Evolutionary conservation across 2,329 filamentous ascomycete species (phyloP), one percentile per base, ranked within the genome.

Genomic region (Exophiala aquamarina): DNA sequence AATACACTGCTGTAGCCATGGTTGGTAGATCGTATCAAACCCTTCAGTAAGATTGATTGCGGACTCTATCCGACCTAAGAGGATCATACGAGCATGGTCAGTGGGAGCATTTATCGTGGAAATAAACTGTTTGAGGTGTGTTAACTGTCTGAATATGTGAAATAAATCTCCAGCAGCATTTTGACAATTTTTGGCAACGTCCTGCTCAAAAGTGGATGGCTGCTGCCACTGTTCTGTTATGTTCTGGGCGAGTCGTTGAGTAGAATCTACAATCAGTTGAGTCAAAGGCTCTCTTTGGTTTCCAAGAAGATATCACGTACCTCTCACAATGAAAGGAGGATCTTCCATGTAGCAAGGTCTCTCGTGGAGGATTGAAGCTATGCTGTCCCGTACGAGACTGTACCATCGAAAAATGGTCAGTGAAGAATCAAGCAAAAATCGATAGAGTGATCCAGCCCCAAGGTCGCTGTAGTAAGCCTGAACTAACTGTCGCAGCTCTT

Each of bases 131-230:
- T 41, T 26, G 7, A 51, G 44, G 17, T 37, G 28, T 32, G 37
- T 41, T 2, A 44, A 18, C 15, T 41, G 38, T 18, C 49, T 40
- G 11, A 44, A 51, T n/a, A 47, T 18, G 32, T 46, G 49, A 14
- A 51, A 51, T 23, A 51, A 44, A 28, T 51, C 49, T 10, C 49
- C 49, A 15, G 49, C 40, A 3, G 49, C 49, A 29, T 44, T 44
- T 9, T 47, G 44, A 19, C 44, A 51, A 29, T 33, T 29, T 21
- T 21, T 19, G 13, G 49, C 34, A 5, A 51, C 49, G 17, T 44
- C 39, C 8, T 19, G 33, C n/a, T 51, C 49, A n/a, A 51, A 51
- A 10, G 15, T 10, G n/a, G 20, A 11, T 19, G 44, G 34, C 21
- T 51, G 35, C 15, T 44, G 32, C 44, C 44, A 47, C 29, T 38